These are phyloP conservation scores for Cladosporium sp. DNA, from an alignment of 2,329 filamentous ascomycete genomes.

Conservation along the genomic window DNA sequence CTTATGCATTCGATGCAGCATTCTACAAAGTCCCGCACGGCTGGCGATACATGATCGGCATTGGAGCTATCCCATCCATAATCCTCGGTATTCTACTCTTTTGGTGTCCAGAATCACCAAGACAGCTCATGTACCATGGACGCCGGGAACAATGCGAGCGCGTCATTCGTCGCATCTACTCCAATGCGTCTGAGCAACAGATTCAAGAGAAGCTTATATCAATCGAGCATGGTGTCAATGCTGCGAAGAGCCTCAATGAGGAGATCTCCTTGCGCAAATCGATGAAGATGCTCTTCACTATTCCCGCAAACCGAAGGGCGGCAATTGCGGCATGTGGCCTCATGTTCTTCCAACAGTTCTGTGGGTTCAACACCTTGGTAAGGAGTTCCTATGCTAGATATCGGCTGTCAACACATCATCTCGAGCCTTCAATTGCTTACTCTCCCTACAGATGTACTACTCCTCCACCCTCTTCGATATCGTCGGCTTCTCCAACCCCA, in stretches of 20 bases:
- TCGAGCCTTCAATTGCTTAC: background rate
- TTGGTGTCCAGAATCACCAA: slow-evolving; percentile 80
- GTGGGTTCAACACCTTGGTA: slow-evolving; percentile 65
- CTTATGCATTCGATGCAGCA: slow-evolving; percentile 77
- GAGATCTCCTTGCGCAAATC: slow-evolving; percentile 31
- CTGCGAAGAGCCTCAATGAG: slow-evolving; percentile 56
- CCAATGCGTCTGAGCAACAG: slow-evolving; percentile 12
- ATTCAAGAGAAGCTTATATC: slow-evolving; percentile 49
- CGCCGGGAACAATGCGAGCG: slow-evolving; percentile 56
- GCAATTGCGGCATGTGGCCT: slow-evolving; percentile 34
- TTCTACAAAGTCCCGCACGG: slow-evolving; percentile 58
- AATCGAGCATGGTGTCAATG: slow-evolving; percentile 63
- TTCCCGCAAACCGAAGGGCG: slow-evolving; percentile 32
- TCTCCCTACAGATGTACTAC: slow-evolving; percentile 34
- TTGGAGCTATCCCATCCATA: slow-evolving; percentile 72
- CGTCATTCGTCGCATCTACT: slow-evolving; percentile 50
- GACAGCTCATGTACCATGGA: slow-evolving; percentile 75
- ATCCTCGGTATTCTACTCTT: slow-evolving; percentile 66
- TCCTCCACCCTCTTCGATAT: slow-evolving; percentile 43
- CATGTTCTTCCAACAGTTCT: slow-evolving; percentile 38
- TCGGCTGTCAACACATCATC: too few relatives aligned
- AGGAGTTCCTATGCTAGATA: slow-evolving; percentile 53
- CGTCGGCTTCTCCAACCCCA: slow-evolving; percentile 73
- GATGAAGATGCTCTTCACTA: background rate
- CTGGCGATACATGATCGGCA: slow-evolving; percentile 89